Evolutionary conservation across 2,329 filamentous ascomycete genomes (phyloP).

Genomic region (Trematosphaeria pertusa): DNA sequence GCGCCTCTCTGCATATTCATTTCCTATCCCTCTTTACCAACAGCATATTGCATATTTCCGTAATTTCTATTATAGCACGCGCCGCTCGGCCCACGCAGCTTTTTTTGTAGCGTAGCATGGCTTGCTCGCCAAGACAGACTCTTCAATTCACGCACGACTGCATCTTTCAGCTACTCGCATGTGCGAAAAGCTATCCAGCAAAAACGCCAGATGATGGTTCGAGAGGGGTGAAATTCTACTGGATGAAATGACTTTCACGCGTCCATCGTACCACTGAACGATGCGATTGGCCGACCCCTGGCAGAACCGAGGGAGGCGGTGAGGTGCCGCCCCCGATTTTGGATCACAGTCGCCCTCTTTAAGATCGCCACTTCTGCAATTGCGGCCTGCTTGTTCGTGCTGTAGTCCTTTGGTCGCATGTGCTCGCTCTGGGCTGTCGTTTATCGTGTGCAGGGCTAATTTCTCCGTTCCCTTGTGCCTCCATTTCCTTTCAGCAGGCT

Average conservation of each 20-base stretch:
- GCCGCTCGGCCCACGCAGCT: background rate
- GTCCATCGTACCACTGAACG: conserved; percentile 21
- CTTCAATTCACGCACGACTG: background rate
- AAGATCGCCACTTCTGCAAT: conserved; percentile 30
- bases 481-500: conserved; percentile 5
- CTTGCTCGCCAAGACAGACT: background rate
- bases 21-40: conserved; percentile 5
- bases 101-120: background rate
- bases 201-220: conserved; percentile 26
- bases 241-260: conserved; percentile 42
- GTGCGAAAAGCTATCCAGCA: too few species aligned
- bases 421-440: too few species aligned
- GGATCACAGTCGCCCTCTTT: conserved; percentile 21
- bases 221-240: conserved; percentile 9
- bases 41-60: conserved; percentile 1
- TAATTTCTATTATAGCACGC: conserved; percentile 29
- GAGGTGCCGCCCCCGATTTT: conserved; percentile 23
- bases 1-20: background rate
- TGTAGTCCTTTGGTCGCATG: too few species aligned
- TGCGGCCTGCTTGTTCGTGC: too few species aligned
- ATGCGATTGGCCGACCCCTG: conserved; percentile 25
- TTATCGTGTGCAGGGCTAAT: too few species aligned
- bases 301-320: conserved; percentile 26
- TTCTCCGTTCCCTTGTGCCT: too few species aligned
- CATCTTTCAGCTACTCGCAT: too few species aligned